These are phyloP conservation scores for Termitomyces sp. DNA, from an alignment of 1,284 basidiomycete genomes.

Conservation along the genomic window DNA sequence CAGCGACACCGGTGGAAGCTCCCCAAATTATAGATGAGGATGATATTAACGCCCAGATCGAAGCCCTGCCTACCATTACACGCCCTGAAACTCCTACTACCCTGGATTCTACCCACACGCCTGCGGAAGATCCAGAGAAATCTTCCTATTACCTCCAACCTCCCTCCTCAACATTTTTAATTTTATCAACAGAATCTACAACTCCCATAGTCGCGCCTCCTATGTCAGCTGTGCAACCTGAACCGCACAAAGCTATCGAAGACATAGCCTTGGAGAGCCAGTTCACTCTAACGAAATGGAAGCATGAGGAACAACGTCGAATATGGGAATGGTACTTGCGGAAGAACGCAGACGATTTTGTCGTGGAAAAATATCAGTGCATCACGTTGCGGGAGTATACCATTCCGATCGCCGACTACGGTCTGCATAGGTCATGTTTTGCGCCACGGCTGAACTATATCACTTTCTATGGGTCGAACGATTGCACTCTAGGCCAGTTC, in stretches of 20 bases:
- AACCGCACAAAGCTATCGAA: conserved; percentile 43
- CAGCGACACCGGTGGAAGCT: conserved; percentile 17
- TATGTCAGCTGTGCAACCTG: conserved; percentile 36
- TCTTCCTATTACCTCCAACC: conserved; percentile 26
- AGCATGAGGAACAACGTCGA: conserved; percentile 79
- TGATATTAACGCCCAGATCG: conserved; percentile 67
- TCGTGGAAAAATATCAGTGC: conserved; percentile 91
- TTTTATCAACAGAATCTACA: conserved; percentile 13
- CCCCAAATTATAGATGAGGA: conserved; percentile 30
- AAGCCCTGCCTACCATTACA: conserved; percentile 52
- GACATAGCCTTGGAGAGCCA: conserved; percentile 72
- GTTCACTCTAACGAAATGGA: conserved; percentile 67
- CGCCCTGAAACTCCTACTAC: conserved; percentile 43
- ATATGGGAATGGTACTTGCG: conserved; percentile 91
- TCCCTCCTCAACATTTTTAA: conserved; percentile 16
- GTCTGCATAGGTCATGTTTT: conserved; percentile 63
- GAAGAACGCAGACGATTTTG: conserved; percentile 78
- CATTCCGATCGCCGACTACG: conserved; percentile 65
- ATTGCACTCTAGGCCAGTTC: conserved; percentile 89
- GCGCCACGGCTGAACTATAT: conserved; percentile 68
- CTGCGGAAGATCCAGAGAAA: conserved; percentile 24
- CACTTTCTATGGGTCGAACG: conserved; percentile 90
- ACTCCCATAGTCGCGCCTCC: conserved; percentile 6
- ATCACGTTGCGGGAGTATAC: conserved; percentile 76
- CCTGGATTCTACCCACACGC: conserved; percentile 23